phyloP scores from a whole-genome alignment of 352 stramenopile genomes.

The Phytophthora ramorum region DNA sequence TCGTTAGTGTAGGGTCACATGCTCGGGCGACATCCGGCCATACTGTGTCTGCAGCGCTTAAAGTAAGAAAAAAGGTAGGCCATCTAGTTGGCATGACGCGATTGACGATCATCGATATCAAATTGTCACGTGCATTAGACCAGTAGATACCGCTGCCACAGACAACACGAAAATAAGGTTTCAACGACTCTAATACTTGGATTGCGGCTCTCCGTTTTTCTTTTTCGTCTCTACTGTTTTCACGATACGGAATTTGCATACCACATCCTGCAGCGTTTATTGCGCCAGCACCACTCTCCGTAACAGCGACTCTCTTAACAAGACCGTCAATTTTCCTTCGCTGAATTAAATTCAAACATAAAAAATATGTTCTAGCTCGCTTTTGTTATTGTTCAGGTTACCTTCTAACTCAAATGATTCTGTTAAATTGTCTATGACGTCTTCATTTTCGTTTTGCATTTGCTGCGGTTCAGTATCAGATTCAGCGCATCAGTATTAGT shows the following conservation, averaged over 20 bases:
- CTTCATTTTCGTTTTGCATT: no score
- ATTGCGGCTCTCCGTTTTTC: conserved; percentile 4
- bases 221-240: conserved; percentile 1
- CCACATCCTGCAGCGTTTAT: background rate
- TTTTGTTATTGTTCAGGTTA: no score
- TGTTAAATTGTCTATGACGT: no score
- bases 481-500: no score
- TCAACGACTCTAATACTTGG: conserved; percentile 10
- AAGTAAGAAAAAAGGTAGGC: conserved; percentile 29
- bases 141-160: conserved; percentile 24
- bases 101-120: conserved; percentile 29
- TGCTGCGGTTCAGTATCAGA: no score
- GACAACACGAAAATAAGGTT: conserved; percentile 28
- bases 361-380: no score
- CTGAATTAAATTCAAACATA: conserved; percentile 37
- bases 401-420: no score
- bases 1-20: conserved; percentile 18
- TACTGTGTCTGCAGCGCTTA: conserved; percentile 21
- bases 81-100: conserved; percentile 8
- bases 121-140: conserved; percentile 13
- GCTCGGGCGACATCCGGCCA: conserved; percentile 32
- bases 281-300: background rate
- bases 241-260: background rate
- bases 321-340: conserved; percentile 26
- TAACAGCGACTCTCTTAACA: conserved; percentile 1